A percentile compares a stretch with the other conserved stretches of the same genome.
Conservation (phyloP, 2,329 filamentous ascomycete species). For the Dichotomopilus funicola region DNA sequence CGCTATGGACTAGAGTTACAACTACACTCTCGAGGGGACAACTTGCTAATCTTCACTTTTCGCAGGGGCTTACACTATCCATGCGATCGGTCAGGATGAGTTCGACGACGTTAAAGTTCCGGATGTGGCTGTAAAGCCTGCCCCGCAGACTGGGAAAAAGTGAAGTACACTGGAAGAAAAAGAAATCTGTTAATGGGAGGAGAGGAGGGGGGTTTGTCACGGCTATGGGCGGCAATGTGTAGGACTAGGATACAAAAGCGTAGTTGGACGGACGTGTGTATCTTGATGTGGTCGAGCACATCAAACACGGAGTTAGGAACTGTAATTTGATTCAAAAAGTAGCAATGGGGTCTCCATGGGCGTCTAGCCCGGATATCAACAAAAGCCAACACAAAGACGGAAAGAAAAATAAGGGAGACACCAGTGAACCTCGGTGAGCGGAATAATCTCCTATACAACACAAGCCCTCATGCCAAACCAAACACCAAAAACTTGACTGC, state of each 20-base stretch:
- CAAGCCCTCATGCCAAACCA: background rate
- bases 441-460: slow-evolving; percentile 2
- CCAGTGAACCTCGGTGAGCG: background rate
- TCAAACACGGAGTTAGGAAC: slow-evolving; percentile 10
- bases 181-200: background rate
- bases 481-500: background rate
- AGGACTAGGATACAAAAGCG: background rate
- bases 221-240: background rate
- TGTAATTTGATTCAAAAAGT: slow-evolving; percentile 3
- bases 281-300: slow-evolving; percentile 2
- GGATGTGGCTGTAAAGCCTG: slow-evolving; percentile 48
- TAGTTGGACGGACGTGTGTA: background rate
- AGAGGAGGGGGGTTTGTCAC: background rate
- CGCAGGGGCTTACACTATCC: slow-evolving; percentile 59
- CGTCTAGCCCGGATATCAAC: background rate
- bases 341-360: background rate
- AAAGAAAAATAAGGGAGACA: no score
- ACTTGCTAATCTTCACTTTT: slow-evolving; percentile 3
- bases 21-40: background rate
- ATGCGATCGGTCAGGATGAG: slow-evolving; percentile 87
- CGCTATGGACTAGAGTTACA: slow-evolving; percentile 31
- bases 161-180: background rate
- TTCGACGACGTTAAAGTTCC: slow-evolving; percentile 94
- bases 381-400: background rate
- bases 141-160: slow-evolving; percentile 31